Percentiles rank a stretch among this genome's conserved stretches.
Evolutionary conservation across 805 yeast genomes (phyloP).

Genomic region (Dipodascopsis tothii): DNA sequence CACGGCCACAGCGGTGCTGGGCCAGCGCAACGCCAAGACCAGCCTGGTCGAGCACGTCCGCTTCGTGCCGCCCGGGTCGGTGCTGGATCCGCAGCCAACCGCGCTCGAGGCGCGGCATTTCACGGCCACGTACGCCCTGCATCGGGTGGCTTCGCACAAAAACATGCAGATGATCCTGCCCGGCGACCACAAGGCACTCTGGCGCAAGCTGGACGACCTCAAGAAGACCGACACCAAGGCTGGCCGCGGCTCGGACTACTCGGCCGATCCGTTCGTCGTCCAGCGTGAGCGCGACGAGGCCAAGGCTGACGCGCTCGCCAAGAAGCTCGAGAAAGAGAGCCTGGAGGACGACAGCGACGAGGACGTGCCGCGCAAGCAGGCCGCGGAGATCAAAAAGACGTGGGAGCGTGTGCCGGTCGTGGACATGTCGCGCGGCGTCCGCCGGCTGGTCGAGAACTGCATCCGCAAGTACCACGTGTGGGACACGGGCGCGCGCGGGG

Average conservation of each 20-base stretch:
- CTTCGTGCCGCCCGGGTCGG: conserved; percentile 45
- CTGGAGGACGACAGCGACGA: neutral
- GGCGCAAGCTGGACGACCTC: conserved; percentile 64
- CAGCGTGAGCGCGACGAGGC: conserved; percentile 52
- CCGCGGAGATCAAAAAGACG: conserved; percentile 36
- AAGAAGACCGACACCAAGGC: conserved; percentile 45
- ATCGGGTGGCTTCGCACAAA: conserved; percentile 67
- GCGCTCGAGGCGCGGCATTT: conserved; percentile 82
- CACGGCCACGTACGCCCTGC: conserved; percentile 84
- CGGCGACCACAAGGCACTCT: conserved; percentile 65
- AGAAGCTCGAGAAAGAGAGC: conserved; percentile 2
- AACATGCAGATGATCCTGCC: conserved; percentile 85
- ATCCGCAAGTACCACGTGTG: conserved; percentile 36
- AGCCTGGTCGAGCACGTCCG: conserved; percentile 53
- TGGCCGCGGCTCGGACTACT: conserved; percentile 47
- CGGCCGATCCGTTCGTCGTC: conserved; percentile 69
- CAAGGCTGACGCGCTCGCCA: conserved; percentile 32
- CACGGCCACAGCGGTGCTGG: conserved; percentile 55
- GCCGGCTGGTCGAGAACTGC: conserved; percentile 56
- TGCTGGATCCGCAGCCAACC: conserved; percentile 62
- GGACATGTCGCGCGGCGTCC: conserved; percentile 55
- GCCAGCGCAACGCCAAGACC: conserved; percentile 76
- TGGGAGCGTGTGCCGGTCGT: conserved; percentile 69
- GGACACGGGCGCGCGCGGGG: conserved; percentile 6
- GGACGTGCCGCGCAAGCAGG: conserved; percentile 2